Base-by-base conservation (phyloP, 2,329 filamentous ascomycete genomes). In the Nannizziopsis arthrosporioides region DNA sequence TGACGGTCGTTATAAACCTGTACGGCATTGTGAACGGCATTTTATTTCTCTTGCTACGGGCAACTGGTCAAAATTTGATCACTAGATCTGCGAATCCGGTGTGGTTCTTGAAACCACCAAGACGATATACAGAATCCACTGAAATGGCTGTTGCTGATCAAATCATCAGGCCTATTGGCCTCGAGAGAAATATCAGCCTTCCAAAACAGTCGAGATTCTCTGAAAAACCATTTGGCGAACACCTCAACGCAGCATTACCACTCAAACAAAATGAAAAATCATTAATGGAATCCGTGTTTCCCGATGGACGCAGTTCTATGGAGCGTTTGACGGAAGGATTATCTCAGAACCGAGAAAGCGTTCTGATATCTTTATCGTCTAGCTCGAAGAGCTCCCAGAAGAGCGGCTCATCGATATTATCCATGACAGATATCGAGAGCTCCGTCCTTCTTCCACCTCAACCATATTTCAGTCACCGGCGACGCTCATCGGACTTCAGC, bases 11-110 rank as follows among this genome's bases (percentile, higher is more conserved):
- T 9, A 48, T 60, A 40, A 57, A 59, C 42, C 37, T 58, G 15
- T 57, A 55, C 19, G 58, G 59, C 8, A 50, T 61, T 14, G 40
- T 56, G 8, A 48, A 54, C 35, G 52, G 48, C 12, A 41, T 59
- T 11, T 45, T 61, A 6, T 56, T 60, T 15, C 49, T 61, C 14
- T 36, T 59, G 7, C 47, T 61, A 39, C 56, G 58, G 15, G 53
- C 55, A 27, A 51, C 47, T 30, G 45, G 45, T 4, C 38, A 47
- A 30, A 47, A 47, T 18, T 3, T 47, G 15, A 47, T 47, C 14
- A 42, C 38, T 2, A 35, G 45, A n/a, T 47, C 45, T 11, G 45
- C 37, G 8, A 42, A 47, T 12, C 45, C 45, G 10, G 32, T 47
- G 30, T 47, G 45, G 45, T 47, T 47, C 42, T 39, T 50, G 51